Evolutionary conservation across 2,329 filamentous ascomycete species (phyloP), one percentile per base, ranked within the genome.

Genomic region (Pseudonectria buxi): DNA sequence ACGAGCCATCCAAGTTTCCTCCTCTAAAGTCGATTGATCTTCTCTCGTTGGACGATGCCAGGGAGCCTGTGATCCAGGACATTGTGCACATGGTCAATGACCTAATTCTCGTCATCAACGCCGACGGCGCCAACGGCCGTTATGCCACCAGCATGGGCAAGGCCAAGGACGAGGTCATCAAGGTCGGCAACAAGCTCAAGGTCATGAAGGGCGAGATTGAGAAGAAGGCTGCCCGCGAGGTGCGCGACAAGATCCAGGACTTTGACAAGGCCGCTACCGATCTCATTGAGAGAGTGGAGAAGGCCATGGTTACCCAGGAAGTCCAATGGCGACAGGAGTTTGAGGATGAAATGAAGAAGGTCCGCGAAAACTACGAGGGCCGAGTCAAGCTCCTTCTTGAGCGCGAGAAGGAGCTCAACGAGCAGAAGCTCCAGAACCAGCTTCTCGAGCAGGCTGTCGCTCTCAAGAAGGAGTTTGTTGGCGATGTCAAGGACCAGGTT

Each of bases 21-120:
- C 75, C 81, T 28, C 67, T 81, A 14, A 65, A 79, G 41, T 77
- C 78, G 12, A 86, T 96, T 49, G 86, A 95, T 55, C 78, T 88
- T 42, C 68, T 95, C 39, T 74, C 74, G 33, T 75, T 94, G 15
- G 72, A 77, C 35, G 76, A 87, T 51, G 86, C 84, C 35, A 78
- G 81, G 40, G 90, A 96, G 58, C 85, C 86, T 18, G 75, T 95
- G 25, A 85, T 96, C 14, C 88, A 95, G 63, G 87, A 96, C 54
- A 72, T 98, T 6, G 87, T 94, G 40, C 90, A 86, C 67, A 90
- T 95, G 66, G 74, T 98, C 51, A 98, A 98, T 65, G 87, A 94
- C 61, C 83, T 98, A 52, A 95, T 98, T 56, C 81, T 86, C 7
- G 86, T 94, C 30, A 81, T 95, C 58, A 95, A 95, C 61, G 84